Evolutionary conservation across 2,329 filamentous ascomycete genomes (phyloP), one percentile per base, ranked within the genome.

Genomic region (Emericellopsis cladophorae): DNA sequence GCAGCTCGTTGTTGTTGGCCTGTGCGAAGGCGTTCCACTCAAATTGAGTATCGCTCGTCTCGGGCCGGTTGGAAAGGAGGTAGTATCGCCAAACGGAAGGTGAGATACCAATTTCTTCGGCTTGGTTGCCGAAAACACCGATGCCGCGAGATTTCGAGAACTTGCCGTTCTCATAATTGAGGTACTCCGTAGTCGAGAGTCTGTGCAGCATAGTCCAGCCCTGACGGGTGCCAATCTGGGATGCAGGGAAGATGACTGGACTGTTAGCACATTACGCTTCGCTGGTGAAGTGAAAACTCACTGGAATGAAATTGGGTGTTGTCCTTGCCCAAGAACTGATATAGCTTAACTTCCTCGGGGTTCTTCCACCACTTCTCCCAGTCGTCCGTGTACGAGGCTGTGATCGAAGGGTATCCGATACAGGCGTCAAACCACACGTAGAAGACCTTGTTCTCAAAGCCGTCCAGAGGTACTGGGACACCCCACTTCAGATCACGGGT

Each of bases 361-460:
- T 93, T 83, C 55, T 83, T 80, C 89, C 89, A 95, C 89, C 89
- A 95, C 55, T 85, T 74, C 66, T 94, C 80, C 89, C 89, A 95
- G 46, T 93, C 72, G 41, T 76, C 69, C 5, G 88, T 95, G 60
- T 94, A 94, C 51, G 79, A 88, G 48, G 85, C 86, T 2, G 89
- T 95, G 50, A 95, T 95, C 2, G 87, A 94, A n/a, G 88, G 81
- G 58, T 95, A 95, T 16, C 89, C 89, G 54, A 95, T 92, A 61
- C 85, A 92, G 41, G 86, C 86, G 57, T 94, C 86, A 56, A 95
- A 87, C 87, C 82, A 85, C 45, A 95, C 88, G 55, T 95, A 95
- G 49, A 95, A 79, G 46, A 95, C 90, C 67, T 78, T 78, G 48
- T 67, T 64, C 36, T 65, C 64, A 49, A 74, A 79, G 22, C 68